A percentile compares a stretch with the other conserved stretches of the same genome.
These are phyloP conservation scores for Syncephalastrum racemosum DNA, from an alignment of 371 early-diverging fungal genomes.

Conservation along the genomic window DNA sequence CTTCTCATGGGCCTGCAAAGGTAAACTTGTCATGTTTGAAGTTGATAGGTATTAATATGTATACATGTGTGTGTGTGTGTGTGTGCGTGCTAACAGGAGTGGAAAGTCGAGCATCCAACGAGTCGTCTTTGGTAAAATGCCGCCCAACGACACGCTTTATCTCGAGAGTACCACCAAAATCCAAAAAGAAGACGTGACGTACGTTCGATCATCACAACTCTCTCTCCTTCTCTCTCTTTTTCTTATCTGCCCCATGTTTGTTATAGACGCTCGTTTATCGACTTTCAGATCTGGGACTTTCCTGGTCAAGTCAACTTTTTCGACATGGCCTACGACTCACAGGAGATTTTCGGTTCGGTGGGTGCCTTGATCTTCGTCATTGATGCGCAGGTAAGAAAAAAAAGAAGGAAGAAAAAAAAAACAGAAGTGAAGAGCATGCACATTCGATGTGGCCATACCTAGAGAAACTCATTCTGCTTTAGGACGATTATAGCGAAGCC, in stretches of 20 bases:
- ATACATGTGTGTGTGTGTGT: neutral
- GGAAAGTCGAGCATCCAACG: constrained; percentile 93
- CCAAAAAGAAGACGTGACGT: constrained; percentile 75
- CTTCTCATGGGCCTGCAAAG: constrained; percentile 71
- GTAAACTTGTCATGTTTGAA: constrained; percentile 20
- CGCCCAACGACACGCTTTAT: constrained; percentile 90
- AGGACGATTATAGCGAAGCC: constrained; percentile 89
- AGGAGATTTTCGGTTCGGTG: constrained; percentile 72
- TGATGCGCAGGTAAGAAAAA: constrained; percentile 78
- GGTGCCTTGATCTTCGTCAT: constrained; percentile 91
- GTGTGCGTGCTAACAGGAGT: constrained; percentile 64
- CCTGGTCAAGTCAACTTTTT: constrained; percentile 90
- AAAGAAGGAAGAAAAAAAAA: neutral
- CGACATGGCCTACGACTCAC: constrained; percentile 72
- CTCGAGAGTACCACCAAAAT: constrained; percentile 85
- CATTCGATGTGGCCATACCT: neutral
- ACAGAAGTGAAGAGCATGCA: too few relatives aligned
- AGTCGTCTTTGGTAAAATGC: constrained; percentile 92
- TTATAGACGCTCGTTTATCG: constrained; percentile 75
- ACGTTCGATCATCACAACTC: constrained; percentile 16
- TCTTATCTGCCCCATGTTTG: neutral
- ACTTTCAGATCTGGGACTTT: constrained; percentile 92
- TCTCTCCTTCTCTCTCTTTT: neutral
- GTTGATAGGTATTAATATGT: too few relatives aligned
- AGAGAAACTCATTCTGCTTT: neutral